A percentile compares a stretch with the other conserved stretches of the same genome.
Conservation (phyloP, 2,329 filamentous ascomycete genomes). For the Lachnum nothofagi region DNA sequence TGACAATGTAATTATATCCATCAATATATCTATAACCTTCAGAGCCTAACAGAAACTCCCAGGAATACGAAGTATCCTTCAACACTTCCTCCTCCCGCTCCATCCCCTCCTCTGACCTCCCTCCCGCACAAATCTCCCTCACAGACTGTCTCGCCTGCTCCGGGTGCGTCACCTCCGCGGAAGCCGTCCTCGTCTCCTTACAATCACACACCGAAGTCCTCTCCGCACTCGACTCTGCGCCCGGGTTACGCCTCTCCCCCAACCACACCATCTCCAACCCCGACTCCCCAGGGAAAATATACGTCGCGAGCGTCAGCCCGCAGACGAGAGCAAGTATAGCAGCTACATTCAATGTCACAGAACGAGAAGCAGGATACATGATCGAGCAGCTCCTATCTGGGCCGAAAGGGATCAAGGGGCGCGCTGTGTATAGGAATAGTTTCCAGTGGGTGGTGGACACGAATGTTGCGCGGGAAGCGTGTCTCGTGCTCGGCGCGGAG, state of each 20-base stretch:
- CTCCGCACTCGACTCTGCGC: conserved; percentile 66
- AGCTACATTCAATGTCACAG: conserved; percentile 71
- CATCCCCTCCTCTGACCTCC: conserved; percentile 47
- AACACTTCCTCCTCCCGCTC: conserved; percentile 72
- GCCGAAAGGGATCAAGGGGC: conserved; percentile 59
- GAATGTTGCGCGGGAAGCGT: conserved; percentile 74
- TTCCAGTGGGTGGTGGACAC: conserved; percentile 92
- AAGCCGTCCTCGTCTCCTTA: conserved; percentile 91
- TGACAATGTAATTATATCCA: conserved; percentile 37
- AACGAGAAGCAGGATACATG: conserved; percentile 72
- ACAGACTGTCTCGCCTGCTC: conserved; percentile 97
- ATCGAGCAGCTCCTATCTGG: conserved; percentile 74
- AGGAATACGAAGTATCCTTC: conserved; percentile 77
- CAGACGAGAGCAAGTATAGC: conserved; percentile 87
- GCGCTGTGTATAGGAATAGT: conserved; percentile 66
- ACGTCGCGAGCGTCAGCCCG: conserved; percentile 88
- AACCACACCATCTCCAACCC: conserved; percentile 37
- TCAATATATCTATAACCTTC: conserved; percentile 3
- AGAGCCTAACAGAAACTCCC: conserved; percentile 3
- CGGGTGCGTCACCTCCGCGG: conserved; percentile 93
- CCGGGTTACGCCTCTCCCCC: conserved; percentile 35
- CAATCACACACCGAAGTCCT: conserved; percentile 93
- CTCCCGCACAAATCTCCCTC: conserved; percentile 85
- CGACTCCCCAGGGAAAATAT: conserved; percentile 64
- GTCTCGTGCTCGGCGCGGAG: conserved; percentile 72